A percentile compares a stretch with the other conserved stretches of the same genome.
These are phyloP conservation scores for Fraxinus sp. DNA, from an alignment of 305 asterid species.

Conservation along the genomic window DNA sequence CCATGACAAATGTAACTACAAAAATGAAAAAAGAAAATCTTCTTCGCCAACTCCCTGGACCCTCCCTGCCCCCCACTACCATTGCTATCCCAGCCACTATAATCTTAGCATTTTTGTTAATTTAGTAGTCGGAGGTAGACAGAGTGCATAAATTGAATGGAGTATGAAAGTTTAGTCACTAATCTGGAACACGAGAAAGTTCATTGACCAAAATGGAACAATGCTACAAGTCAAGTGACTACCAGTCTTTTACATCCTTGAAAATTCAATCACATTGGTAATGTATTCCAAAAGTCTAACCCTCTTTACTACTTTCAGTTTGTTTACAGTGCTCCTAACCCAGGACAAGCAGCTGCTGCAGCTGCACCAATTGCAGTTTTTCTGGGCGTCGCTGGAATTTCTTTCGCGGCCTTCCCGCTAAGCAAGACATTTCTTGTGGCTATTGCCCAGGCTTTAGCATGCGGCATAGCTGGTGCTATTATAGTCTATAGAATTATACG, in stretches of 20 bases:
- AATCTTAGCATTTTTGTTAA: not conserved
- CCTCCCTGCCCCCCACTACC: not conserved
- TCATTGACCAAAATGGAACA: not conserved
- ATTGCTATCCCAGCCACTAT: not conserved
- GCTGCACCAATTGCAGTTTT: slow-evolving; percentile 88
- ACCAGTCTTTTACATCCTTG: not conserved
- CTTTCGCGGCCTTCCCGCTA: slow-evolving; percentile 80
- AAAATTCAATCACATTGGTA: not conserved
- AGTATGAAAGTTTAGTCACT: not conserved
- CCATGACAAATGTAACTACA: not conserved
- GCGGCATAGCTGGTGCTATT: slow-evolving; percentile 65
- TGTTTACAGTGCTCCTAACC: slow-evolving; percentile 94
- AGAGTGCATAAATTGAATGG: not conserved
- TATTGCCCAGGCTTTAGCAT: slow-evolving; percentile 58
- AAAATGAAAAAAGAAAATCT: not conserved
- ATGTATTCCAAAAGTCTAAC: slow-evolving; percentile 29
- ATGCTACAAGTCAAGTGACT: not conserved
- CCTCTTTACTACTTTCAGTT: slow-evolving; percentile 54
- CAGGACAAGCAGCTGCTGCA: slow-evolving; percentile 94
- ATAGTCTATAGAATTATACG: slow-evolving; percentile 55
- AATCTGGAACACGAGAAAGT: not conserved
- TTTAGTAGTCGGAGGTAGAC: not conserved
- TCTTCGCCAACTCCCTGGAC: not conserved
- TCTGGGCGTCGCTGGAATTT: slow-evolving; percentile 68
- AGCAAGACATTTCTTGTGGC: slow-evolving; percentile 54